phyloP scores from a whole-genome alignment of 2,329 filamentous ascomycete species.

The Penicillium sp. region DNA sequence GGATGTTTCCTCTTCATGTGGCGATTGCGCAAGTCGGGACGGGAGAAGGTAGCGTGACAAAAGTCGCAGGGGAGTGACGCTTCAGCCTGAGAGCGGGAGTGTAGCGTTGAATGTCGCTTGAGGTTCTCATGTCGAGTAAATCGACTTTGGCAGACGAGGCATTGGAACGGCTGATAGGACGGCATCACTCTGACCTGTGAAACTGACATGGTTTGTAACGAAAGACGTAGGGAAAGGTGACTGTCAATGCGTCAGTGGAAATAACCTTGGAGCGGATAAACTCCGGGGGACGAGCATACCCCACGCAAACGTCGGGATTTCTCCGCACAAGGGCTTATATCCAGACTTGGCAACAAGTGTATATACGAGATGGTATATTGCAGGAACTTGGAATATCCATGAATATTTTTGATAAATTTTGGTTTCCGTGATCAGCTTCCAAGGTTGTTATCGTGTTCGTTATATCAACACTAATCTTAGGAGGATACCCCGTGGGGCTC shows the following conservation, averaged over 20 bases:
- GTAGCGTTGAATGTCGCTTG: slow-evolving; percentile 43
- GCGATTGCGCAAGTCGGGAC: slow-evolving; percentile 40
- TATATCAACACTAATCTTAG: background rate
- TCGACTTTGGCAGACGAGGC: slow-evolving; percentile 37
- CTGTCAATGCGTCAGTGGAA: slow-evolving; percentile 2
- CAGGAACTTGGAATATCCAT: background rate
- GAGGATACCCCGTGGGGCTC: background rate
- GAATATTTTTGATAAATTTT: background rate
- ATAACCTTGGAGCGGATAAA: background rate
- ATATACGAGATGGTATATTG: background rate
- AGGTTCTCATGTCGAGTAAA: slow-evolving; percentile 44
- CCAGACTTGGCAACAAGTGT: too few species aligned
- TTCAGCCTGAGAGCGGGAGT: slow-evolving; percentile 32
- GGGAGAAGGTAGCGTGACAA: slow-evolving; percentile 43
- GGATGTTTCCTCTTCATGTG: slow-evolving; percentile 46
- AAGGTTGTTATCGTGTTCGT: background rate
- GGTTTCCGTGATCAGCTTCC: background rate
- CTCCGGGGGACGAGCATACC: slow-evolving; percentile 3
- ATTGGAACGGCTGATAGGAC: slow-evolving; percentile 41
- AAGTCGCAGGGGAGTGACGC: slow-evolving; percentile 36
- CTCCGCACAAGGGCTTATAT: background rate
- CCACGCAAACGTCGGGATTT: background rate
- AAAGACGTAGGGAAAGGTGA: background rate
- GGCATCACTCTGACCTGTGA: slow-evolving; percentile 1
- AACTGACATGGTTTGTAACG: background rate